These are phyloP conservation scores for Calonectria montana DNA, from an alignment of 2,329 filamentous ascomycete genomes.

Conservation along the genomic window DNA sequence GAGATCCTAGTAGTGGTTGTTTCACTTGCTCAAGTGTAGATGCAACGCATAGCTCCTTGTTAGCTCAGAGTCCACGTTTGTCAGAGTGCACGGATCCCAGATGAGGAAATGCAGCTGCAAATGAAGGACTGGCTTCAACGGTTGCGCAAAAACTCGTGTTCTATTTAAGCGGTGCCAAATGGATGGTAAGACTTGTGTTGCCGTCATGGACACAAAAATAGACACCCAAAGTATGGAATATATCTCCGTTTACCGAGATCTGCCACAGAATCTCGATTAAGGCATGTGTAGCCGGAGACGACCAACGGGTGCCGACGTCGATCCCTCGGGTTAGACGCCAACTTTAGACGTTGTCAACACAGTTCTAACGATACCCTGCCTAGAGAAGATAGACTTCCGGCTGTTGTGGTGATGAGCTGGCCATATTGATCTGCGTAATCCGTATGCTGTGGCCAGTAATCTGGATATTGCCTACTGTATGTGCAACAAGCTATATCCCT, in stretches of 20 bases:
- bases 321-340: not conserved
- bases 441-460: not conserved
- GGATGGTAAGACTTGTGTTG: not conserved
- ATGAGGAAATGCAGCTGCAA: constrained; percentile 8
- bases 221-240: not conserved
- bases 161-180: not conserved
- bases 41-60: not conserved
- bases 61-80: not conserved
- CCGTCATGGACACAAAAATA: not conserved
- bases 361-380: not conserved
- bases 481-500: constrained; percentile 2
- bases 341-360: not conserved
- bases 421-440: not conserved
- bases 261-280: not conserved
- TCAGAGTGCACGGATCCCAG: constrained; percentile 8
- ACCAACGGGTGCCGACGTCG: constrained; percentile 3
- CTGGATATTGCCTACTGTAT: not conserved
- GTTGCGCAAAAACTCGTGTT: not conserved
- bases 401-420: not conserved
- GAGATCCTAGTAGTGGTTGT: not conserved
- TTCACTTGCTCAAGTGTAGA: not conserved
- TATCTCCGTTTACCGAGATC: constrained; percentile 19
- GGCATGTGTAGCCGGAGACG: not conserved
- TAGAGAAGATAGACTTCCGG: not conserved
- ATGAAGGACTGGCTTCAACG: not conserved